Percentiles rank a stretch among this genome's conserved stretches.
Conservation (phyloP, 768 basidiomycete species). For the Leccinum truebloodii region DNA sequence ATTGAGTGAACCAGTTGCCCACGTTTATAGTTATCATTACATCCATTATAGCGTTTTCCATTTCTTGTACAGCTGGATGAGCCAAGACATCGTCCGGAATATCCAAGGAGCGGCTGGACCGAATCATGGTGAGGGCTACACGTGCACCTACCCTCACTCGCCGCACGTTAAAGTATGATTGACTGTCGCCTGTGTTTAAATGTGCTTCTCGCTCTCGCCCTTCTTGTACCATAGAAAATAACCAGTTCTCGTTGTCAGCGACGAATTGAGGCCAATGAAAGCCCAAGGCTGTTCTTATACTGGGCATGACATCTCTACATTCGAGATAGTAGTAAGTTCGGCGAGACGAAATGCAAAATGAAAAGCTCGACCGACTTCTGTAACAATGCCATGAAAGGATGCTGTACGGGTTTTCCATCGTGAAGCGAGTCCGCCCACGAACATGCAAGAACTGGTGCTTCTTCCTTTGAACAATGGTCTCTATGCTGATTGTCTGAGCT, state of each 20-base stretch:
- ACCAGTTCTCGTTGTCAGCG: not conserved
- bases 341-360: not conserved
- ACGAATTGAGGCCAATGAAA: not conserved
- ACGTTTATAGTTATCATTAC: not conserved
- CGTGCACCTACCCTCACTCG: not conserved
- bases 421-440: not conserved
- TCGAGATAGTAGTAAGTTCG: not conserved
- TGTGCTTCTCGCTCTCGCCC: not conserved
- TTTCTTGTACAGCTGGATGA: not conserved
- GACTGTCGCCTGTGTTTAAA: not conserved
- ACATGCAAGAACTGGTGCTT: not conserved
- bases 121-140: not conserved
- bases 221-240: not conserved
- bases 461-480: not conserved
- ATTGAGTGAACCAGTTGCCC: not conserved
- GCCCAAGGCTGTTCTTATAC: not conserved
- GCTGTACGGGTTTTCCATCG: not conserved
- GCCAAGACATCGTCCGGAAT: not conserved
- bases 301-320: not conserved
- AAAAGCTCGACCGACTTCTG: not conserved
- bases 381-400: not conserved
- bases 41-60: not conserved
- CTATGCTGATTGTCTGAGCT: not conserved
- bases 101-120: not conserved
- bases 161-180: not conserved